Evolutionary conservation across 2,329 filamentous ascomycete species (phyloP).

Genomic region (Coleophoma crateriformis): DNA sequence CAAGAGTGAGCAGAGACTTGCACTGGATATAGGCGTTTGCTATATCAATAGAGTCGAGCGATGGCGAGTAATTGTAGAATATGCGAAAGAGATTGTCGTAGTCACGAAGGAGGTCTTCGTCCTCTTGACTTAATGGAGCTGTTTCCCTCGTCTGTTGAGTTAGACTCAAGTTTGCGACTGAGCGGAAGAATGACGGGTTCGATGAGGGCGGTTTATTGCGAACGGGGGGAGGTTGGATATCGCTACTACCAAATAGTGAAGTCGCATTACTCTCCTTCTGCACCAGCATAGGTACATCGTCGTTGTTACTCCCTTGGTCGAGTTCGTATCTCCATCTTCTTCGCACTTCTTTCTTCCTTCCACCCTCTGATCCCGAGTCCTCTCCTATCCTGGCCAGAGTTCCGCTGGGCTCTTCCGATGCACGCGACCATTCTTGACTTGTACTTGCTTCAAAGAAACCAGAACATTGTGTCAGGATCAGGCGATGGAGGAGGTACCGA

Average conservation of each 20-base stretch:
- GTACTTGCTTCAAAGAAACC: slow-evolving; percentile 90
- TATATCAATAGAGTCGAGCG: slow-evolving; percentile 81
- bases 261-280: slow-evolving; percentile 57
- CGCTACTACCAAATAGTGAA: slow-evolving; percentile 51
- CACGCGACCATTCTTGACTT: slow-evolving; percentile 67
- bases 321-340: slow-evolving; percentile 83
- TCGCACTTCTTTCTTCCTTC: slow-evolving; percentile 17
- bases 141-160: slow-evolving; percentile 35
- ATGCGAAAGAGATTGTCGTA: slow-evolving; percentile 95
- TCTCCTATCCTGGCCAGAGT: slow-evolving; percentile 48
- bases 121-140: slow-evolving; percentile 47
- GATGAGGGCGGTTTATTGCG: slow-evolving; percentile 58
- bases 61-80: slow-evolving; percentile 88
- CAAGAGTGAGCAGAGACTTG: slow-evolving; percentile 80
- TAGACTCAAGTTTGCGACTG: slow-evolving; percentile 71
- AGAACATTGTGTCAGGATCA: slow-evolving; percentile 85
- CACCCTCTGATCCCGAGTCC: slow-evolving; percentile 34
- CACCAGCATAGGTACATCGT: slow-evolving; percentile 82
- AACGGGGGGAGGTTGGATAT: slow-evolving; percentile 41
- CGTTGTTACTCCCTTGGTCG: slow-evolving; percentile 65
- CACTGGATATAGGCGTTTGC: slow-evolving; percentile 90
- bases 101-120: slow-evolving; percentile 77
- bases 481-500: slow-evolving; percentile 78
- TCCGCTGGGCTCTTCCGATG: slow-evolving; percentile 11
- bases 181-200: slow-evolving; percentile 74